Conservation (phyloP, 352 stramenopile genomes). For the Globisporangium apiculatum region DNA sequence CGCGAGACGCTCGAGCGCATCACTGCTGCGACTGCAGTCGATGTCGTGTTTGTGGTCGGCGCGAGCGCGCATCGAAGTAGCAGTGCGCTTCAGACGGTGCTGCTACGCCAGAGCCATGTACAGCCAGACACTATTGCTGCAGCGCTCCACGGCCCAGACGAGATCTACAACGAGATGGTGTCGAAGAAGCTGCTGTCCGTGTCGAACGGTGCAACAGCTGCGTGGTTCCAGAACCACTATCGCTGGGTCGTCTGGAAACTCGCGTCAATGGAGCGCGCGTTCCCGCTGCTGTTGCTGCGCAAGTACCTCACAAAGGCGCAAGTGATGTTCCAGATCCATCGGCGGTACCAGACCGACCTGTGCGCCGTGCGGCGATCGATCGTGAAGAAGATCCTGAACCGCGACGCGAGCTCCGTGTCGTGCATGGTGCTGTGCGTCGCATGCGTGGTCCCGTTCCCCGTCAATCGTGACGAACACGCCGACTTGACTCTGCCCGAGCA, state of each 20-base stretch:
- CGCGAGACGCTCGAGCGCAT: slow-evolving; percentile 23
- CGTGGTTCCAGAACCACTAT: slow-evolving; percentile 73
- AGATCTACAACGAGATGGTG: slow-evolving; percentile 36
- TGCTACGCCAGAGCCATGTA: slow-evolving; percentile 5
- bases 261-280: slow-evolving; percentile 42
- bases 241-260: slow-evolving; percentile 72
- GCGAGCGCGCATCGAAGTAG: not conserved
- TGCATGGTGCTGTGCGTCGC: slow-evolving; percentile 66
- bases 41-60: slow-evolving; percentile 20
- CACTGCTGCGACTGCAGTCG: slow-evolving; percentile 20
- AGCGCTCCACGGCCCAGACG: slow-evolving; percentile 13
- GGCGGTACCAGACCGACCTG: slow-evolving; percentile 49
- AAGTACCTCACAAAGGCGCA: slow-evolving; percentile 58
- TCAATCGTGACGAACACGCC: slow-evolving; percentile 14
- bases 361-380: slow-evolving; percentile 41
- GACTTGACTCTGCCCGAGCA: slow-evolving; percentile 37
- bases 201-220: slow-evolving; percentile 26
- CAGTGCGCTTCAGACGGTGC: not conserved
- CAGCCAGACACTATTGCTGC: slow-evolving; percentile 8
- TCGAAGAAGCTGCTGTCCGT: slow-evolving; percentile 18
- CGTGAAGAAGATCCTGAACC: slow-evolving; percentile 62
- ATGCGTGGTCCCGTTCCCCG: slow-evolving; percentile 35
- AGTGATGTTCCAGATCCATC: slow-evolving; percentile 43
- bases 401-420: slow-evolving; percentile 52
- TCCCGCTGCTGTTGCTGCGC: slow-evolving; percentile 35